Evolutionary conservation across 352 stramenopile species (phyloP), one percentile per base, ranked within the genome.

Genomic region (Phytopythium litorale): DNA sequence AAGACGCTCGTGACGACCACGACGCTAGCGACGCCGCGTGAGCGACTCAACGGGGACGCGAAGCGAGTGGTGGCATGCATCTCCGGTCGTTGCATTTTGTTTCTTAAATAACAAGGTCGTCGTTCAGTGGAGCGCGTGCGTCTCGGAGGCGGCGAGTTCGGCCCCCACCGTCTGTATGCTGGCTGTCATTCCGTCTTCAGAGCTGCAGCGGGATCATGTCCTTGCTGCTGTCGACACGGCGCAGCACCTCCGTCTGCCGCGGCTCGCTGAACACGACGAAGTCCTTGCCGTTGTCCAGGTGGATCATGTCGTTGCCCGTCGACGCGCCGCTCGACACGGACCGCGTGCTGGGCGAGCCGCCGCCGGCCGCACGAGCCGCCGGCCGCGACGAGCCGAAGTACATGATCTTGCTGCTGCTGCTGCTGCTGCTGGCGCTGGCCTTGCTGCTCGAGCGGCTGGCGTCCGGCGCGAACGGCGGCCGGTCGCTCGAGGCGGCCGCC

Each of bases 151-250:
- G n/a, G 53, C 54, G 52, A 35, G 55, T 66, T 63, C 59, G 18
- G 49, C 57, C 58, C 58, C 38, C 60, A 40, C 46, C 55, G 51
- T 46, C 23, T 1, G 9, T 1, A 2, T 38, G 23, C 21, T 35
- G n/a, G 2, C 43, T 19, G 7, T 53, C 21, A 23, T 23, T 25
- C 8, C 42, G 19, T 21, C 35, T 33, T 67, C 54, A 78, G 21
- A 88, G 71, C 28, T 73, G 58, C 16, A 88, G 62, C 35, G 73
- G 76, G 37, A 88, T 88, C 79, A 88, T 88, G 51, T 88, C 79
- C 15, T 61, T 75, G 50, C 72, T 58, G 40, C 77, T 64, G 42
- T 67, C 60, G 0, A 68, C 49, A 6, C 62, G 68, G 37, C 55
- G 64, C 32, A 66, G 18, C 7, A 48, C 25, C 13, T 67, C 33